Base-by-base conservation (phyloP, 2,329 filamentous ascomycete species). In the Fusarium globosum region DNA sequence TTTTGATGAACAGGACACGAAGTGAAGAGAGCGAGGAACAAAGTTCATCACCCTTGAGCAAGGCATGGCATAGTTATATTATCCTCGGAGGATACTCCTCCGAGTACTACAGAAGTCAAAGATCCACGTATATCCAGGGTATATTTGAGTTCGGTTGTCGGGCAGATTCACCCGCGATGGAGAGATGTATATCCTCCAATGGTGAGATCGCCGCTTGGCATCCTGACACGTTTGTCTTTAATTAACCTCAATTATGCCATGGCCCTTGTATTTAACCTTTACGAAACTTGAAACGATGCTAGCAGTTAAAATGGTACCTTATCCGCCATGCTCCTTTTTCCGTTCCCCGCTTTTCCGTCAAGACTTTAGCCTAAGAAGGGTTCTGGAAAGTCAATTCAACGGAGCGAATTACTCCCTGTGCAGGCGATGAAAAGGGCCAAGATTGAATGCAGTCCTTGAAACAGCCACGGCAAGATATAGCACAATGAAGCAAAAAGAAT, bases 171-270 rank as follows among this genome's bases (percentile, higher is more conserved):
- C 38, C 48, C 42, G 14, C 26, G 8, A 35, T 53, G 56, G 64
- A 36, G 20, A 63, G 49, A 63, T 63, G 13, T 14, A 63, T 55
- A 38, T 68, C 65, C 64, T 68, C 65, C 65, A 63, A 63, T 63
- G 4, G 14, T 49, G 36, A 35, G n/a, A 16, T 43, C 14, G 16
- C 28, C 16, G 28, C 15, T 42, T 48, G 65, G 53, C 28, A 42
- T 15, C 12, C 39, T 61, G 55, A 33, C 55, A 57, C 63, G 63
- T 38, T 15, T 61, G n/a, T 38, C 30, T 36, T 60, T 63, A 55
- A 68, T 63, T 55, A 56, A 59, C 14, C 7, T 45, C 45, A 15
- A 26, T 59, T 51, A 59, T 38, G 56, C 33, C 45, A 51, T 8
- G 18, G 20, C 26, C 56, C 56, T 59, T 59, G 33, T 43, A 63